Evolutionary conservation across 805 yeast genomes (phyloP), one percentile per base, ranked within the genome.

Genomic region (Zygosaccharomyces gambellarensis): DNA sequence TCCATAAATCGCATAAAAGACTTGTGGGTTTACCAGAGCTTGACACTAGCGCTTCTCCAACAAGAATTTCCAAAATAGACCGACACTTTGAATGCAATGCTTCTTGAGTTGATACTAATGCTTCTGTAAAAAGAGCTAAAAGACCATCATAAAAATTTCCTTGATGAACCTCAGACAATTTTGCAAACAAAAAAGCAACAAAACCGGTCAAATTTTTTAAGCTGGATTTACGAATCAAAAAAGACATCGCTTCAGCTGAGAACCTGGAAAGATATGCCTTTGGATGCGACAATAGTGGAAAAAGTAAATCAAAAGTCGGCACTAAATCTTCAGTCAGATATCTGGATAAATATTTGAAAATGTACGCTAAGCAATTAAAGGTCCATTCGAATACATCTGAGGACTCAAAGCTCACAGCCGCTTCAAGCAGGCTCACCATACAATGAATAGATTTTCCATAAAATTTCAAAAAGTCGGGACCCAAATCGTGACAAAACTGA

Each of bases 161-260:
- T 1, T 71, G 70, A 3, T 70, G 46, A 62, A 68, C 44, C 4
- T 40, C 14, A 47, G 46, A 30, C 66, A 69, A 25, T 36, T 71
- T 72, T 28, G 64, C 57, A 43, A 79, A 71, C 2, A 78, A 63
- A 52, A 63, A 72, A 2, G 69, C 59, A 7, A 86, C 70, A 40
- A 87, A 77, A 0, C 56, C 49, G 0, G 63, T 58, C 43, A 90
- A 68, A 5, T 77, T 69, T 0, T 74, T 74, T 0, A 72, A 63
- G 22, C 74, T 73, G 53, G 87, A 75, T 64, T 87, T 87, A 62
- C 94, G 80, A 8, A 92, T 71, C 49, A 92, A 71, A 59, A 86
- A 94, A 0, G 97, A 87, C 41, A 92, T 66, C 0, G 97, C 94
- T 66, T 92, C 97, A 0, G 97, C 90, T 19, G 95, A 82, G 60